Conservation (phyloP, 2,329 filamentous ascomycete species). For the Mariannaea elegans region DNA sequence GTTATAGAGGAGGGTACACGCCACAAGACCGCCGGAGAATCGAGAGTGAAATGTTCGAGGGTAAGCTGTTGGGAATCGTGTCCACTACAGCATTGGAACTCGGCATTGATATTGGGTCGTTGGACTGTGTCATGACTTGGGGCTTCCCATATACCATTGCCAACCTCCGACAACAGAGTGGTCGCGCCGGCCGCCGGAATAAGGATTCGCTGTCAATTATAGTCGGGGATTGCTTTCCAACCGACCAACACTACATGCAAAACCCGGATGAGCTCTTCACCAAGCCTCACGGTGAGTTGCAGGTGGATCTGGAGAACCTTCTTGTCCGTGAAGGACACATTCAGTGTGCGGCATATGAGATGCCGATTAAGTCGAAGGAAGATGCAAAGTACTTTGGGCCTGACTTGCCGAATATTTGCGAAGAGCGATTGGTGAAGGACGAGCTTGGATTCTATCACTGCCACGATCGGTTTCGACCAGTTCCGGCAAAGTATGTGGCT, state of each 20-base stretch:
- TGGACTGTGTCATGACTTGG: slow-evolving; percentile 93
- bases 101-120: slow-evolving; percentile 91
- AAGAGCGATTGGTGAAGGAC: slow-evolving; percentile 78
- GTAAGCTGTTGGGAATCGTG: slow-evolving; percentile 90
- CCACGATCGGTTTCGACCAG: slow-evolving; percentile 85
- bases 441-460: slow-evolving; percentile 87
- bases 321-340: slow-evolving; percentile 92
- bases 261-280: slow-evolving; percentile 95
- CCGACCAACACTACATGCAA: slow-evolving; percentile 96
- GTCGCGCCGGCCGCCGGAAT: slow-evolving; percentile 88
- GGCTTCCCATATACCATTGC: slow-evolving; percentile 97
- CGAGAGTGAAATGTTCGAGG: slow-evolving; percentile 96
- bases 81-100: slow-evolving; percentile 93
- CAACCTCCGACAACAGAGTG: slow-evolving; percentile 93
- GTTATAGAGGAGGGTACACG: slow-evolving; percentile 94
- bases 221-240: slow-evolving; percentile 87
- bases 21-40: slow-evolving; percentile 88
- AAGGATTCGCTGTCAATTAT: slow-evolving; percentile 92
- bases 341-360: slow-evolving; percentile 94
- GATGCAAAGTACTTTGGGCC: slow-evolving; percentile 83
- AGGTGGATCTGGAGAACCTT: slow-evolving; percentile 92
- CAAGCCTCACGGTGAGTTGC: slow-evolving; percentile 86
- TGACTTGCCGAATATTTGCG: slow-evolving; percentile 75
- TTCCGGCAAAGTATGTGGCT: slow-evolving; percentile 82
- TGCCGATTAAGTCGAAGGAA: slow-evolving; percentile 83